Evolutionary conservation across 1,284 basidiomycete genomes (phyloP).

Genomic region (Paramarasmius palmivorus): DNA sequence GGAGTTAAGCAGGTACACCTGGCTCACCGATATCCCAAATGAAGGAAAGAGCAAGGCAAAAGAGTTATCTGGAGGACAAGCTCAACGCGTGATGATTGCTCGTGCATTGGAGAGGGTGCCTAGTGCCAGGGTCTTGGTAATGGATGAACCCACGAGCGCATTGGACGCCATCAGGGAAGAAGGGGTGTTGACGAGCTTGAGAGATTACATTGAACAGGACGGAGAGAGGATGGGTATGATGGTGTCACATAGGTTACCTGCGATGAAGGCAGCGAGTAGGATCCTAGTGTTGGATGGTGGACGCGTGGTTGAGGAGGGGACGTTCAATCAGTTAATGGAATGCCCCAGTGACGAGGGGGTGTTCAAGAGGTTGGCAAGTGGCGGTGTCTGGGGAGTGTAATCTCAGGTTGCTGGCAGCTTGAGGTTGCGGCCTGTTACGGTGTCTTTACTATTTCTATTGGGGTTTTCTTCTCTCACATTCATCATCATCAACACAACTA

Average conservation of each 20-base stretch:
- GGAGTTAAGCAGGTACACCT: conserved; percentile 22
- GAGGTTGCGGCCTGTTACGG: no score
- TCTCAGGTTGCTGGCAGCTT: no score
- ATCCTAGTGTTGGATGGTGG: conserved; percentile 82
- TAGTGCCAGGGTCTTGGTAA: conserved; percentile 64
- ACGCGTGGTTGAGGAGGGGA: conserved; percentile 69
- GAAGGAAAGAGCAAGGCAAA: conserved; percentile 85
- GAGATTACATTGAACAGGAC: conserved; percentile 46
- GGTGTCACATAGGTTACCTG: conserved; percentile 90
- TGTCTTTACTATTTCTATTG: no score
- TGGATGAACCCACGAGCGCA: conserved; percentile 95
- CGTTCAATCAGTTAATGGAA: conserved; percentile 70
- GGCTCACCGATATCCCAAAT: conserved; percentile 83
- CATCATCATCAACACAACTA: no score
- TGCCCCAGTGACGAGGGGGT: conserved; percentile 62
- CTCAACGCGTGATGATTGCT: conserved; percentile 91
- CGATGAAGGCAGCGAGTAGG: conserved; percentile 92
- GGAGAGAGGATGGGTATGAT: conserved; percentile 85
- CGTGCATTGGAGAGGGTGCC: conserved; percentile 78
- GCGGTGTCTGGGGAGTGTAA: conserved; percentile 95
- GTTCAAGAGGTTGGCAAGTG: conserved; percentile 82
- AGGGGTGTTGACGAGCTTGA: conserved; percentile 65
- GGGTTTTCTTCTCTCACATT: no score
- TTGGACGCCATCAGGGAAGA: conserved; percentile 81
- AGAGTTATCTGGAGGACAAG: conserved; percentile 92